Evolutionary conservation across 1,284 basidiomycete genomes (phyloP).

Genomic region (Bjerkandera adusta): DNA sequence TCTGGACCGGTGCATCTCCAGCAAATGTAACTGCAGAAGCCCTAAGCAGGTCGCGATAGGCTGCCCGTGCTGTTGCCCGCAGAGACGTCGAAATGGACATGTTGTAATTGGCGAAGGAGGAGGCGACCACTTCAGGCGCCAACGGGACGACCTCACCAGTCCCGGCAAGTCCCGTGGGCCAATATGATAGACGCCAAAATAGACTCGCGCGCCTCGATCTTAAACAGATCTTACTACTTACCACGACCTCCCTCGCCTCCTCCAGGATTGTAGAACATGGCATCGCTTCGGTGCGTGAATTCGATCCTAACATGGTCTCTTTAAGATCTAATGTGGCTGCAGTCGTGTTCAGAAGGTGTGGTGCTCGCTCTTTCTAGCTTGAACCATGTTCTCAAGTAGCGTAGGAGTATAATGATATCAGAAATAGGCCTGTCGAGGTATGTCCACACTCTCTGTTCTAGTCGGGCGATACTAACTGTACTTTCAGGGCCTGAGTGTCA

Average conservation of each 20-base stretch:
- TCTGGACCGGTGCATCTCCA: slow-evolving; percentile 34
- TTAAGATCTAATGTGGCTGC: slow-evolving; percentile 11
- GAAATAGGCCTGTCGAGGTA: slow-evolving; percentile 61
- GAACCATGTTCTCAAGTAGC: background rate
- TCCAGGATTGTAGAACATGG: no score
- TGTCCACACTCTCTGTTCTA: slow-evolving; percentile 13
- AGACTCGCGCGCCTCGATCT: no score
- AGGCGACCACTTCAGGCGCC: no score
- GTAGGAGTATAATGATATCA: slow-evolving; percentile 64
- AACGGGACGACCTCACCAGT: no score
- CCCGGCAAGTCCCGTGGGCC: no score
- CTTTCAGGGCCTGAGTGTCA: slow-evolving; percentile 56
- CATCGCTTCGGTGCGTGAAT: slow-evolving; percentile 51
- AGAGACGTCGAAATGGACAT: slow-evolving; percentile 31
- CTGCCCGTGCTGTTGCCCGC: slow-evolving; percentile 57
- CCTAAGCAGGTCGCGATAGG: slow-evolving; percentile 67
- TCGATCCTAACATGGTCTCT: slow-evolving; percentile 9
- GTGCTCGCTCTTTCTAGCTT: slow-evolving; percentile 7
- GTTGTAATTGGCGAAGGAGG: no score
- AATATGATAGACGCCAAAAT: no score
- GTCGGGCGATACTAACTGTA: background rate
- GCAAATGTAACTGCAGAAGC: slow-evolving; percentile 64
- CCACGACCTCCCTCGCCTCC: no score
- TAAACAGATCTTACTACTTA: no score
- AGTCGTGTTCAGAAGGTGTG: slow-evolving; percentile 72